Percentiles rank a stretch among this genome's conserved stretches.
Evolutionary conservation across 2,329 filamentous ascomycete genomes (phyloP).

Genomic region (Trichoderma koningii): DNA sequence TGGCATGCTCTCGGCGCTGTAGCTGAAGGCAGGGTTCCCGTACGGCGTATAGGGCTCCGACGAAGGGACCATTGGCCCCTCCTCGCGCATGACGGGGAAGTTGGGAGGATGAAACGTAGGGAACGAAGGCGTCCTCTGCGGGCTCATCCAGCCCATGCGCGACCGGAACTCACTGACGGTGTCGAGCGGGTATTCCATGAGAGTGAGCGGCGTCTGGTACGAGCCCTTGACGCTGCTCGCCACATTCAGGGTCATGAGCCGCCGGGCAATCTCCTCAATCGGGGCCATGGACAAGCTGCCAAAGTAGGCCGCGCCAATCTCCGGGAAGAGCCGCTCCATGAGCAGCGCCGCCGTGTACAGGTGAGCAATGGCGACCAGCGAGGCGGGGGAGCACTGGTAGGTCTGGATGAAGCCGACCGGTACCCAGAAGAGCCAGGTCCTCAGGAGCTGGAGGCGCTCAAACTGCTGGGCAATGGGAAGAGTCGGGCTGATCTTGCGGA

Average conservation of each 20-base stretch:
- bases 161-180: constrained; percentile 68
- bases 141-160: constrained; percentile 68
- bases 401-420: constrained; percentile 81
- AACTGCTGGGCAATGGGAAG: constrained; percentile 82
- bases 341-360: constrained; percentile 88
- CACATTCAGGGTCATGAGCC: constrained; percentile 69
- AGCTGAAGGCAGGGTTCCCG: constrained; percentile 61
- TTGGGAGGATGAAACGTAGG: constrained; percentile 61
- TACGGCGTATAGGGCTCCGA: constrained; percentile 54
- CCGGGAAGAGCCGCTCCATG: constrained; percentile 87
- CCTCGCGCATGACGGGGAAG: constrained; percentile 50
- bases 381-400: constrained; percentile 72
- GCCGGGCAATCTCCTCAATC: constrained; percentile 81
- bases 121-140: constrained; percentile 60
- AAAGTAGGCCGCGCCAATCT: constrained; percentile 87
- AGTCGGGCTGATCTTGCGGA: constrained; percentile 69
- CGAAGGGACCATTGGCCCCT: constrained; percentile 47
- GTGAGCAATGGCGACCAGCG: constrained; percentile 82
- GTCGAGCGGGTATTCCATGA: constrained; percentile 74
- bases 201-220: constrained; percentile 61
- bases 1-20: constrained; percentile 64
- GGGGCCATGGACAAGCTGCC: constrained; percentile 76
- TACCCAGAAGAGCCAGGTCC: constrained; percentile 95
- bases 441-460: constrained; percentile 81
- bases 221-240: constrained; percentile 59